Conservation (phyloP, 805 yeast genomes). For the Starmerella kuoi region DNA sequence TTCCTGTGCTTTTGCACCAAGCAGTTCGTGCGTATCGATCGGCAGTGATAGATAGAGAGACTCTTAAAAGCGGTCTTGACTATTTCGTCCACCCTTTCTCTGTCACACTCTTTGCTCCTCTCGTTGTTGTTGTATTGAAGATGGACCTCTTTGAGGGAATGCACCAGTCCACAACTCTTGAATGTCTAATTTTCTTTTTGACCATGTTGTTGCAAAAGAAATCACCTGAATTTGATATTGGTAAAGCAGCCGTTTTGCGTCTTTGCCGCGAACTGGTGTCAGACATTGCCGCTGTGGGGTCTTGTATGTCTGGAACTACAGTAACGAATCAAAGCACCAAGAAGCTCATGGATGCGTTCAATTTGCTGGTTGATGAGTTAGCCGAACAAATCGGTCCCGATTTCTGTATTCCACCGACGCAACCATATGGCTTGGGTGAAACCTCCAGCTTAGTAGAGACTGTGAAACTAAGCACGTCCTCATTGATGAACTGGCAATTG, state of each 20-base stretch:
- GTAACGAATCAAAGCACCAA: background rate
- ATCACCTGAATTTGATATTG: slow-evolving; percentile 3
- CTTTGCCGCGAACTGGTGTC: background rate
- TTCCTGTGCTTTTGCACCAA: slow-evolving; percentile 66
- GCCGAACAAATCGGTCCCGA: background rate
- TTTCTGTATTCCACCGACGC: background rate
- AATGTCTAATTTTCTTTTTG: slow-evolving; percentile 12
- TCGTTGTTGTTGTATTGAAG: slow-evolving; percentile 40
- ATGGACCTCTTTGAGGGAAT: slow-evolving; percentile 29
- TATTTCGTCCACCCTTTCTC: slow-evolving; percentile 75
- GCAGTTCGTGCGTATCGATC: slow-evolving; percentile 49
- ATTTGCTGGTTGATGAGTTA: slow-evolving; percentile 2
- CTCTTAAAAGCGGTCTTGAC: slow-evolving; percentile 67
- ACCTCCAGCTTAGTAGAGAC: slow-evolving; percentile 5
- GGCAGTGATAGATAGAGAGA: slow-evolving; percentile 45
- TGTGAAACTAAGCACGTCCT: background rate
- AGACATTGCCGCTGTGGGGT: background rate
- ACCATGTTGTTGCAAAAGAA: slow-evolving; percentile 2
- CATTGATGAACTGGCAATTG: slow-evolving; percentile 16
- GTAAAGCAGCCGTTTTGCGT: background rate
- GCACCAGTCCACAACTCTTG: slow-evolving; percentile 15
- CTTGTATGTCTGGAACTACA: background rate
- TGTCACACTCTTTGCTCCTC: slow-evolving; percentile 42
- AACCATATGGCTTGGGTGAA: background rate
- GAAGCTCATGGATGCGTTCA: slow-evolving; percentile 1